Evolutionary conservation across 2,329 filamentous ascomycete species (phyloP).

Genomic region (Rhynchosporium secalis): DNA sequence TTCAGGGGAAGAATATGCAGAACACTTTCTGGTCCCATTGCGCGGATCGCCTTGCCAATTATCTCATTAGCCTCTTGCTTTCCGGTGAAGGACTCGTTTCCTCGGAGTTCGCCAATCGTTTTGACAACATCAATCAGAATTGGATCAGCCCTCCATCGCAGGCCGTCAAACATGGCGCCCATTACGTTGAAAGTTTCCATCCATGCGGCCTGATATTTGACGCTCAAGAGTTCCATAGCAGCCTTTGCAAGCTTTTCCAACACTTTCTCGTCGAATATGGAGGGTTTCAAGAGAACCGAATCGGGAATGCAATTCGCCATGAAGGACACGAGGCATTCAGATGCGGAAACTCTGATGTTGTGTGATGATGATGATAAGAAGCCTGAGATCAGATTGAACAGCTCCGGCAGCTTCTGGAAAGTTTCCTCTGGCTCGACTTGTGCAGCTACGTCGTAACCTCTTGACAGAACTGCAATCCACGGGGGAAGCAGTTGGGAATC

Average conservation of each 20-base stretch:
- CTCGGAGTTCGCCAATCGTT: conserved; percentile 81
- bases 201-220: conserved; percentile 94
- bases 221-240: conserved; percentile 73
- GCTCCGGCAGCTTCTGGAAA: conserved; percentile 82
- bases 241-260: conserved; percentile 77
- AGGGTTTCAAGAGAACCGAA: conserved; percentile 81
- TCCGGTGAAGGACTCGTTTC: conserved; percentile 83
- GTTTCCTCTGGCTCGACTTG: conserved; percentile 88
- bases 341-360: conserved; percentile 92
- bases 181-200: conserved; percentile 91
- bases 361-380: conserved; percentile 87
- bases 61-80: conserved; percentile 96
- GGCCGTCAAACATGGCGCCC: conserved; percentile 79
- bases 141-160: conserved; percentile 82
- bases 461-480: conserved; percentile 93
- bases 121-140: conserved; percentile 74
- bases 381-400: conserved; percentile 76
- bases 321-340: conserved; percentile 92
- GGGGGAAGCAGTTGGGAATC: conserved; percentile 93
- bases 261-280: conserved; percentile 87
- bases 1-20: conserved; percentile 84
- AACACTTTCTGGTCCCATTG: conserved; percentile 86
- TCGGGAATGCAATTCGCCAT: conserved; percentile 86
- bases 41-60: conserved; percentile 80
- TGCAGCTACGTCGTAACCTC: conserved; percentile 90